A percentile compares a stretch with the other conserved stretches of the same genome.
Evolutionary conservation across 495 filamentous ascomycete species (phyloP).

Genomic region (Annulohypoxylon bovei): DNA sequence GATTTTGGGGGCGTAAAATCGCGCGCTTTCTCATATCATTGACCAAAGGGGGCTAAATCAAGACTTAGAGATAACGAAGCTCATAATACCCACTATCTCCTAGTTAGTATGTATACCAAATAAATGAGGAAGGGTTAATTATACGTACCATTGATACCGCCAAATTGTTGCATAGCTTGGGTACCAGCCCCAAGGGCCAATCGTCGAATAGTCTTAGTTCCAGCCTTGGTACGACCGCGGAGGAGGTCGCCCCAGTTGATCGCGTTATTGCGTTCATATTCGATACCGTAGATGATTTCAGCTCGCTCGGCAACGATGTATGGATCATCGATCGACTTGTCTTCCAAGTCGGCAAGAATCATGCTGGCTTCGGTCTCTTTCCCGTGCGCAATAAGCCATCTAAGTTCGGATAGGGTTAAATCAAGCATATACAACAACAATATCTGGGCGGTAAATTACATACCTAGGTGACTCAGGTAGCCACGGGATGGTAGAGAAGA

Average conservation of each 20-base stretch:
- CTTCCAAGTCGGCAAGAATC: constrained; percentile 50
- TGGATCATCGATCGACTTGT: constrained; percentile 41
- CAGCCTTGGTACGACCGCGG: constrained; percentile 34
- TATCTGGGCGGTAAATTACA: neutral
- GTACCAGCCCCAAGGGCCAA: constrained; percentile 48
- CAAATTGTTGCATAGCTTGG: constrained; percentile 55
- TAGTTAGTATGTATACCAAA: constrained; percentile 41
- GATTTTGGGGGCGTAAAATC: neutral
- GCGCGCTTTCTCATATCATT: neutral
- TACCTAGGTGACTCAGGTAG: constrained; percentile 53
- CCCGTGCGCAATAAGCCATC: constrained; percentile 54
- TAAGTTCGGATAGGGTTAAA: constrained; percentile 12
- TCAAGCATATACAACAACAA: neutral
- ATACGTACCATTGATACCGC: constrained; percentile 44
- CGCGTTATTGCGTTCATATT: constrained; percentile 45
- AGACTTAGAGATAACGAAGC: neutral
- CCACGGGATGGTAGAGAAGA: constrained; percentile 49
- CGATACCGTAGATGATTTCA: constrained; percentile 41
- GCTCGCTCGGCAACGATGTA: constrained; percentile 42
- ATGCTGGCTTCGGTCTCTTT: constrained; percentile 47
- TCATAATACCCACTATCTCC: constrained; percentile 43
- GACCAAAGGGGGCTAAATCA: neutral
- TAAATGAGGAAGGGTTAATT: constrained; percentile 3
- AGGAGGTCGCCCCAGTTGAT: constrained; percentile 42
- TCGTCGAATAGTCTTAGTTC: constrained; percentile 50